These are phyloP conservation scores for Brassica carinata DNA, from an alignment of 345 rosid genomes.

Conservation along the genomic window DNA sequence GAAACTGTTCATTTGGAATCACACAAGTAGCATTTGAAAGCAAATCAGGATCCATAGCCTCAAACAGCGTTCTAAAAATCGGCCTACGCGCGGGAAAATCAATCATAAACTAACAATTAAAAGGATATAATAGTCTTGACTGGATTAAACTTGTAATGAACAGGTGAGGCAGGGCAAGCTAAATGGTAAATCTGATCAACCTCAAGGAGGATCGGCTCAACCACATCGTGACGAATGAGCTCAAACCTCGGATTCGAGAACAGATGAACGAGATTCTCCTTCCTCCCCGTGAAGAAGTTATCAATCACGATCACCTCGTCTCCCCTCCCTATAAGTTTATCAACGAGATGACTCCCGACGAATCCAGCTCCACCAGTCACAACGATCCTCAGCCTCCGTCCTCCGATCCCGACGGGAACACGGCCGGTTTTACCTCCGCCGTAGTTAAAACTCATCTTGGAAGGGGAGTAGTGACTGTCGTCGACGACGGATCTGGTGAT, in stretches of 20 bases:
- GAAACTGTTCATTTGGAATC: background rate
- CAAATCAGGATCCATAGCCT: background rate
- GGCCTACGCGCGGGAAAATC: no score
- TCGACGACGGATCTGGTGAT: constrained; percentile 43
- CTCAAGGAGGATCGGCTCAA: constrained; percentile 94
- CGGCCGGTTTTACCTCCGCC: constrained; percentile 49
- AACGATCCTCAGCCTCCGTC: constrained; percentile 73
- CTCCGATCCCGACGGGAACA: constrained; percentile 70
- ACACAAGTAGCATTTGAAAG: background rate
- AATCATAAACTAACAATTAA: background rate
- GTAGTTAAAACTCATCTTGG: constrained; percentile 26
- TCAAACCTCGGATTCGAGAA: constrained; percentile 76
- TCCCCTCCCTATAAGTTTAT: background rate
- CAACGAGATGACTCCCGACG: background rate
- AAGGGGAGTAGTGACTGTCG: constrained; percentile 18
- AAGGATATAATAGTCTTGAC: constrained; percentile 99
- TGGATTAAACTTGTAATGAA: constrained; percentile 94
- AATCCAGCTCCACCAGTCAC: constrained; percentile 94
- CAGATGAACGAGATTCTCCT: background rate
- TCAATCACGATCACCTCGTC: background rate
- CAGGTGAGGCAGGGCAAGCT: constrained; percentile 99
- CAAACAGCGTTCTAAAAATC: no score
- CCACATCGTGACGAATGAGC: constrained; percentile 95
- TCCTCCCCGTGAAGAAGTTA: background rate
- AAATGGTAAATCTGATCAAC: constrained; percentile 99